Conservation (phyloP, 2,329 filamentous ascomycete genomes). For the Aspergillus calidoustus region DNA sequence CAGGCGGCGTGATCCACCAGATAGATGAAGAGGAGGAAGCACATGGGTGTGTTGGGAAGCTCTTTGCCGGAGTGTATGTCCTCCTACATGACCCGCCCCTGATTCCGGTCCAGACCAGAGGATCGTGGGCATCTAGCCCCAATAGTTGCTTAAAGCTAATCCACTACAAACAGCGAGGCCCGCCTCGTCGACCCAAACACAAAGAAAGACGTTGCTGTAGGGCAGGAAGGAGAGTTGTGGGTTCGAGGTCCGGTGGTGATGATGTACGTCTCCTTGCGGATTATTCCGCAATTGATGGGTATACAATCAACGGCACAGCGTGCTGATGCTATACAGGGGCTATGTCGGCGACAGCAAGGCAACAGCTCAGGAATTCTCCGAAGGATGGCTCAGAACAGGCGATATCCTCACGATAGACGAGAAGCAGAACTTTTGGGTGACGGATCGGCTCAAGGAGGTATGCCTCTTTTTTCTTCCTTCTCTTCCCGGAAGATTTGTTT, state of each 20-base stretch:
- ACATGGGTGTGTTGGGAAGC: slow-evolving; percentile 25
- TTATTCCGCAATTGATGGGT: no score
- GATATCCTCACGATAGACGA: slow-evolving; percentile 25
- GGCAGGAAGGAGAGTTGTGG: slow-evolving; percentile 26
- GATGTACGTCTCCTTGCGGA: slow-evolving; percentile 16
- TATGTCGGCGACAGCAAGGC: slow-evolving; percentile 22
- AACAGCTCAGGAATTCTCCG: slow-evolving; percentile 20
- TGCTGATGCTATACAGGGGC: slow-evolving; percentile 8
- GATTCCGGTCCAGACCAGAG: no score
- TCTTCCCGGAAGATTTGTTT: background rate
- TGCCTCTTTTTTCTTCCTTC: background rate
- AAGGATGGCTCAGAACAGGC: slow-evolving; percentile 25
- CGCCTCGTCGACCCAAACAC: slow-evolving; percentile 26
- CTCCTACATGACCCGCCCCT: no score
- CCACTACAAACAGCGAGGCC: slow-evolving; percentile 16
- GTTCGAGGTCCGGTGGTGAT: slow-evolving; percentile 24
- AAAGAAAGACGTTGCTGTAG: slow-evolving; percentile 19
- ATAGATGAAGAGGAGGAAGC: slow-evolving; percentile 21
- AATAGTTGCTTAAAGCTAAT: background rate
- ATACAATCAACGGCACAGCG: no score
- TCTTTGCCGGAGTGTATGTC: slow-evolving; percentile 21
- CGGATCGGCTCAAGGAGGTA: slow-evolving; percentile 29
- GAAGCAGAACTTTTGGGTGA: slow-evolving; percentile 25
- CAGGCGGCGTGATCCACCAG: slow-evolving; percentile 23
- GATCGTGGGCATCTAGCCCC: no score